phyloP scores from a whole-genome alignment of 2,329 filamentous ascomycete genomes.

The Diplodia seriata region DNA sequence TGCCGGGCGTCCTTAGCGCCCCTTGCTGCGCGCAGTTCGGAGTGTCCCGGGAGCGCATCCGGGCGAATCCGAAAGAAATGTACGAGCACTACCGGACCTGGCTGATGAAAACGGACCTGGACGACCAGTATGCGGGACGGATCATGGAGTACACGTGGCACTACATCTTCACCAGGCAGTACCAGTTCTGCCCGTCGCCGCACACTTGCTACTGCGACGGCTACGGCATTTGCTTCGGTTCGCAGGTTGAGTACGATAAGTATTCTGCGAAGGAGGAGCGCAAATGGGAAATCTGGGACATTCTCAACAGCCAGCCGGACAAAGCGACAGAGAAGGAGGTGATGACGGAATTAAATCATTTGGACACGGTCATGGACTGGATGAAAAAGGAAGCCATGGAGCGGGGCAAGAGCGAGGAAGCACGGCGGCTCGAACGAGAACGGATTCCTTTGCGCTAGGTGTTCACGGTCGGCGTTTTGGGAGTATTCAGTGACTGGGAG shows the following conservation, averaged over 20 bases:
- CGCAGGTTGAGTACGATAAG: constrained; percentile 47
- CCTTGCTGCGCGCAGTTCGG: constrained; percentile 66
- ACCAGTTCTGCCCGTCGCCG: constrained; percentile 48
- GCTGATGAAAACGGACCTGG: constrained; percentile 51
- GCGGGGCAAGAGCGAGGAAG: constrained; percentile 40
- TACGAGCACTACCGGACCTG: constrained; percentile 62
- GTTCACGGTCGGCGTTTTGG: background rate
- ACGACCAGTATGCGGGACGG: constrained; percentile 48
- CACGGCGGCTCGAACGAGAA: constrained; percentile 22
- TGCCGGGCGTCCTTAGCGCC: constrained; percentile 47
- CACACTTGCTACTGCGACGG: constrained; percentile 66
- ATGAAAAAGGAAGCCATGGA: constrained; percentile 43
- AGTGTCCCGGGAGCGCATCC: constrained; percentile 57
- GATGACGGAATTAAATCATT: constrained; percentile 37
- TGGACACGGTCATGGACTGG: constrained; percentile 42
- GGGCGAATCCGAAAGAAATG: constrained; percentile 57
- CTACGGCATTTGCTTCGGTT: constrained; percentile 68
- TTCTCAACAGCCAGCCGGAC: constrained; percentile 37
- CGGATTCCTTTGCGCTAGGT: constrained; percentile 10
- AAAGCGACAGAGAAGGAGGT: constrained; percentile 34
- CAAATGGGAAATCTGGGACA: constrained; percentile 50
- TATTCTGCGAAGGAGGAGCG: constrained; percentile 39
- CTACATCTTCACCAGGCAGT: constrained; percentile 50
- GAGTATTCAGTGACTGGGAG: background rate
- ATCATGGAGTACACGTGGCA: constrained; percentile 52